Base-by-base conservation (phyloP, 768 basidiomycete genomes). In the Mycena galopus region DNA sequence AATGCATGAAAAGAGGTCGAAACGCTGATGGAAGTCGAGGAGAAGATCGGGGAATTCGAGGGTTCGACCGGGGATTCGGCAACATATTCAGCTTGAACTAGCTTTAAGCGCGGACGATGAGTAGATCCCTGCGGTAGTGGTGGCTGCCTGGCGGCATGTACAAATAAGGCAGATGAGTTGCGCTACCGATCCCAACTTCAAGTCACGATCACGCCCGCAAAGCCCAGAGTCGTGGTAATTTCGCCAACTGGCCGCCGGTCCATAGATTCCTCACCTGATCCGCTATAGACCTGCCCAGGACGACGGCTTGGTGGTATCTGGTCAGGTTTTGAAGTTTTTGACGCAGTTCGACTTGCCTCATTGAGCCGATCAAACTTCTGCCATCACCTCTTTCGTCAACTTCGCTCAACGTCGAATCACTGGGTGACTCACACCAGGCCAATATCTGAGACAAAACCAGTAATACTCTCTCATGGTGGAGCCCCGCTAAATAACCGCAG, bases 1-100 rank as follows among this genome's bases (percentile, higher is more conserved):
- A 69, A 73, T 71, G 65, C 62, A 70, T 58, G 66, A 60, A 69
- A 17, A 68, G 71, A 69, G 57, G 65, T 65, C 58, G 64, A 56
- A 70, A 65, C 59, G 63, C 47, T 32, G 66, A 69, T 65, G 55
- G 71, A 69, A 73, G 68, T 50, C 62, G 44, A 66, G 62, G 59
- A 44, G 67, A 69, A 68, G 72, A 65, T 66, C 63, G 65, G n/a
- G n/a, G 61, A 62, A 60, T 71, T 71, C 50, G 55, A 55, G 71
- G 67, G 71, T 69, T 75, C 71, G 61, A 42, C 32, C 27, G 25
- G 50, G 21, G 47, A 64, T 57, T 72, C 35, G 25, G 19, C 25
- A 51, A 51, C 23, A 23, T 47, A 25, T 51, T 51, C n/a, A 51
- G 17, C 42, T 37, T 16, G 35, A 59, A 71, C 70, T 61, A 66